These are phyloP conservation scores for Pyrenophora graminea DNA, from an alignment of 2,329 filamentous ascomycete species.

Conservation along the genomic window DNA sequence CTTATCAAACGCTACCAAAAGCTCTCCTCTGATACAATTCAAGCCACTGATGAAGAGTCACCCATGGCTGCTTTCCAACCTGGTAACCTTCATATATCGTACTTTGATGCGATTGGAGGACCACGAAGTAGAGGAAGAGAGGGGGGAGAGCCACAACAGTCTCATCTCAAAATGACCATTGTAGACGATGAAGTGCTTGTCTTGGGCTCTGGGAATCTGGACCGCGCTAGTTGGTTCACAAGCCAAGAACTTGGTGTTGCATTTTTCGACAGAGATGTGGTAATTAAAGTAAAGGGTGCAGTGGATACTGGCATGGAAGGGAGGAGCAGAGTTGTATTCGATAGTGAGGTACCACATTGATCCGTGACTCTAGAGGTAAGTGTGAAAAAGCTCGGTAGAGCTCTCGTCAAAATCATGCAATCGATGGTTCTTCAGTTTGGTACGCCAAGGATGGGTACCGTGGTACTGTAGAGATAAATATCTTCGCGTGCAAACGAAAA, in stretches of 20 bases:
- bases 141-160: slow-evolving; percentile 67
- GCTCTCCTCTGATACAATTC: slow-evolving; percentile 20
- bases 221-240: slow-evolving; percentile 84
- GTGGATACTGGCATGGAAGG: slow-evolving; percentile 34
- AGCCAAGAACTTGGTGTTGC: slow-evolving; percentile 79
- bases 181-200: slow-evolving; percentile 71
- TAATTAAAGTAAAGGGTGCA: slow-evolving; percentile 32
- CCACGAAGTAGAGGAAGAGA: slow-evolving; percentile 28
- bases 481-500: too few relatives aligned
- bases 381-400: too few relatives aligned
- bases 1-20: slow-evolving; percentile 62
- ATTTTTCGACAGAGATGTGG: slow-evolving; percentile 52
- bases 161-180: slow-evolving; percentile 77
- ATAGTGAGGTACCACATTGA: slow-evolving; percentile 8
- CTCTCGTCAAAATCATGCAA: too few relatives aligned
- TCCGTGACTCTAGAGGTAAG: too few relatives aligned
- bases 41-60: slow-evolving; percentile 34
- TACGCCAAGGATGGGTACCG: too few relatives aligned
- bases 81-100: slow-evolving; percentile 63
- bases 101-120: slow-evolving; percentile 54
- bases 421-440: too few relatives aligned
- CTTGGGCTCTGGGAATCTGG: slow-evolving; percentile 81
- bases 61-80: slow-evolving; percentile 24
- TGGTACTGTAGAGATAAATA: too few relatives aligned
- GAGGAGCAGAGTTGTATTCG: slow-evolving; percentile 31